phyloP scores from a whole-genome alignment of 2,329 filamentous ascomycete species.

The Cadophora malorum region DNA sequence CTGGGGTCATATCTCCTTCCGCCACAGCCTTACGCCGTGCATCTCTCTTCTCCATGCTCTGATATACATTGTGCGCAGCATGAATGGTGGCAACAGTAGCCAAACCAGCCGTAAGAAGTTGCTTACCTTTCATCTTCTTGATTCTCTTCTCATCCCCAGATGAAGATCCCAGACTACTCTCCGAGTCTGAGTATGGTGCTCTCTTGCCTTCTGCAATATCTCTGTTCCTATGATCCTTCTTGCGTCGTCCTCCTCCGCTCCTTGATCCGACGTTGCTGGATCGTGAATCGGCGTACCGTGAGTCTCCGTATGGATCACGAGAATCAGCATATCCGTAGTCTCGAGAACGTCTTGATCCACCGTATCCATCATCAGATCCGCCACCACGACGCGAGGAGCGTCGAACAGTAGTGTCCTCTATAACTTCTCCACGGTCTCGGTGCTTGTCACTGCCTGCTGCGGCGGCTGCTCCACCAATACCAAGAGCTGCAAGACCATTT shows the following conservation, averaged over 20 bases:
- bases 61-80: constrained; percentile 69
- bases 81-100: constrained; percentile 74
- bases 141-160: constrained; percentile 66
- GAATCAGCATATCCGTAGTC: constrained; percentile 38
- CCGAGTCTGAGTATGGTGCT: constrained; percentile 45
- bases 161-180: constrained; percentile 61
- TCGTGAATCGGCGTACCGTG: constrained; percentile 42
- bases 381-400: constrained; percentile 31
- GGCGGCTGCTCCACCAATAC: constrained; percentile 58
- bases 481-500: constrained; percentile 66
- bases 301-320: constrained; percentile 41
- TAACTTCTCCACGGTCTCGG: constrained; percentile 33
- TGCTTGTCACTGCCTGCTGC: constrained; percentile 27
- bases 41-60: constrained; percentile 67
- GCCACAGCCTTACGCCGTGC: constrained; percentile 63
- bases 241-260: constrained; percentile 31
- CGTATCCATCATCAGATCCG: constrained; percentile 36
- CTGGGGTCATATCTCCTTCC: constrained; percentile 66
- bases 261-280: constrained; percentile 37
- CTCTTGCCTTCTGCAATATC: constrained; percentile 42
- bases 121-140: constrained; percentile 71
- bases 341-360: constrained; percentile 34
- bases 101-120: constrained; percentile 68
- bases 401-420: constrained; percentile 40
- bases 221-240: constrained; percentile 37